Conservation (phyloP, 2,329 filamentous ascomycete genomes). For the Corynespora cassiicola region DNA sequence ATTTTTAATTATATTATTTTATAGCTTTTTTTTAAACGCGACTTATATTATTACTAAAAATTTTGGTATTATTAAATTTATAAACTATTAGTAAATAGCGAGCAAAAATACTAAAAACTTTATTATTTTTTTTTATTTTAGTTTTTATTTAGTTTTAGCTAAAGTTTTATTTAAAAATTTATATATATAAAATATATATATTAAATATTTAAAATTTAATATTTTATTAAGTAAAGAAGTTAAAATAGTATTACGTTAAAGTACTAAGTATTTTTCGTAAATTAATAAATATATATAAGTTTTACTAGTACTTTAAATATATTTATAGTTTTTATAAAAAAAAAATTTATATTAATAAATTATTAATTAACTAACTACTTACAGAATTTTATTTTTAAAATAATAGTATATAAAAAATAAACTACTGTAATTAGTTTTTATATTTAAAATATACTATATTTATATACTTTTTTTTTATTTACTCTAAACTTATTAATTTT, state of each 20-base stretch:
- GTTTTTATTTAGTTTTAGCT: neutral
- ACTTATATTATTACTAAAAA: no score
- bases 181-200: neutral
- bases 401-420: neutral
- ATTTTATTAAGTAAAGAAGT: constrained; percentile 1
- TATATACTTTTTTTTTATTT: neutral
- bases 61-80: no score
- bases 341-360: no score
- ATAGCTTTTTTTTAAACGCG: no score
- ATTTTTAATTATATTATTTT: no score
- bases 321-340: constrained; percentile 1
- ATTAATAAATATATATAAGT: neutral
- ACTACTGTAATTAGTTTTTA: neutral
- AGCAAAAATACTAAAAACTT: no score
- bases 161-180: neutral
- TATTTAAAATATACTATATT: neutral
- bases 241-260: neutral
- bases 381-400: constrained; percentile 1
- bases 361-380: no score
- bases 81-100: no score
- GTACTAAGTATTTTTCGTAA: neutral
- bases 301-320: constrained; percentile 1
- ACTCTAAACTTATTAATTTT: neutral
- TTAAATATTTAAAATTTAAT: constrained; percentile 1
- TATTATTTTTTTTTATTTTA: no score